Base-by-base conservation (phyloP, 148 eudicot genomes). In the Euryodendron excelsum region DNA sequence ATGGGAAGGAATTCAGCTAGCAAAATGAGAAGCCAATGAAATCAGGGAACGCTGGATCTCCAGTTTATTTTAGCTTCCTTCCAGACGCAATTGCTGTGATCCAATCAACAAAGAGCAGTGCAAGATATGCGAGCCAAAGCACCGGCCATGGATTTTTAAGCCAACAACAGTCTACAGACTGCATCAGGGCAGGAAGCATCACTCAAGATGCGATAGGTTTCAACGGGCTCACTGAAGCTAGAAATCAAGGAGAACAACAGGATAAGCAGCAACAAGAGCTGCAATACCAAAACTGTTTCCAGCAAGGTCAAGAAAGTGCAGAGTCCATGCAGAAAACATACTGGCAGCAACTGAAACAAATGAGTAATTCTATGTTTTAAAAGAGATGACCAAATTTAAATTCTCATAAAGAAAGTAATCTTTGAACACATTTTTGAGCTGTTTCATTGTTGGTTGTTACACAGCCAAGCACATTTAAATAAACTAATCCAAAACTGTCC, bases 1-100 rank as follows among this genome's bases (percentile, higher is more conserved):
- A 31, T 53, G 27, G 63, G 44, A 28, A 72, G 21, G 41, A 72
- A 72, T 72, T 36, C 76, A 73, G 75, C 60, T 27, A 52, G 23
- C 11, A 45, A 28, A 48, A 33, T 52, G 27, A 70, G 58, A 70
- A 47, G 25, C 58, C n/a, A n/a, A n/a, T n/a, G n/a, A n/a, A n/a
- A n/a, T n/a, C n/a, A 37, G 39, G 14, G 47, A 67, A 21, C 17
- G 17, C 31, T 33, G 41, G 50, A 67, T 69, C 72, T 44, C 45
- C 72, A 69, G 14, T 69, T 69, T 31, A 66, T 66, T 34, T 33
- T 66, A n/a, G 47, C 70, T 66, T 68, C 47, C 30, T 68, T 68
- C 31, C 72, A 6, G 9, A 68, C n/a, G 72, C 72, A n/a, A n/a
- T n/a, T n/a, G n/a, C n/a, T n/a, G n/a, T n/a, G n/a, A n/a, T n/a